These are phyloP conservation scores for Amanita muscaria DNA, from an alignment of 768 basidiomycete species.

Conservation along the genomic window DNA sequence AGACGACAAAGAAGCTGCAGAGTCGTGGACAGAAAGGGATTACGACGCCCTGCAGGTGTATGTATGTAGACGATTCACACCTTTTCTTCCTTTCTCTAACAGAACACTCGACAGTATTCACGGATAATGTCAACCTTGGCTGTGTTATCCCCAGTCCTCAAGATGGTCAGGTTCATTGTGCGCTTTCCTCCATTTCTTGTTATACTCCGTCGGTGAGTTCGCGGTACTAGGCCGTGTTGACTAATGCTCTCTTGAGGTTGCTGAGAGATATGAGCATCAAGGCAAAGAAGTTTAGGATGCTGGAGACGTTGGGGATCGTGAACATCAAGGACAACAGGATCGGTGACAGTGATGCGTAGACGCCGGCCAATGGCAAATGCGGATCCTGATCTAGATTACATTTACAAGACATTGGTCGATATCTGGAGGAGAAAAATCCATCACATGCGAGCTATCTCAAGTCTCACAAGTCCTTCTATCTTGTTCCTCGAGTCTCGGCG, in stretches of 20 bases:
- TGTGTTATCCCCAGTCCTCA: too few relatives aligned
- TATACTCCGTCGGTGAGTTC: too few relatives aligned
- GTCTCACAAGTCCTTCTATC: constrained; percentile 93
- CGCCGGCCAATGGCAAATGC: too few relatives aligned
- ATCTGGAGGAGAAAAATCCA: constrained; percentile 96
- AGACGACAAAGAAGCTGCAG: constrained; percentile 52
- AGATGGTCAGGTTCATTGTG: too few relatives aligned
- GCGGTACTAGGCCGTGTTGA: constrained; percentile 94
- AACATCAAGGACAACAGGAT: constrained; percentile 86
- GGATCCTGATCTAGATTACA: constrained; percentile 3
- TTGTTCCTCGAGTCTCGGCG: constrained; percentile 94
- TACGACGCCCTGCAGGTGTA: too few relatives aligned
- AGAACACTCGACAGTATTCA: too few relatives aligned
- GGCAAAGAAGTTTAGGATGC: constrained; percentile 89
- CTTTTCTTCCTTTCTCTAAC: too few relatives aligned
- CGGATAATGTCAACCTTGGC: too few relatives aligned
- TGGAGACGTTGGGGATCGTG: constrained; percentile 92
- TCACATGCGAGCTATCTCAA: constrained; percentile 98
- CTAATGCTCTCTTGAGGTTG: constrained; percentile 82
- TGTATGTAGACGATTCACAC: too few relatives aligned
- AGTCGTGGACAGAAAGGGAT: constrained; percentile 70
- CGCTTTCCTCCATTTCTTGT: too few relatives aligned
- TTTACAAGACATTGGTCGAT: constrained; percentile 88
- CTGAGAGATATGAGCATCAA: constrained; percentile 92
- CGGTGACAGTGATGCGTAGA: constrained; percentile 68